Percentiles rank a stretch among this genome's conserved stretches.
Conservation (phyloP, 208 protist species). For the Trypanosoma mega region DNA sequence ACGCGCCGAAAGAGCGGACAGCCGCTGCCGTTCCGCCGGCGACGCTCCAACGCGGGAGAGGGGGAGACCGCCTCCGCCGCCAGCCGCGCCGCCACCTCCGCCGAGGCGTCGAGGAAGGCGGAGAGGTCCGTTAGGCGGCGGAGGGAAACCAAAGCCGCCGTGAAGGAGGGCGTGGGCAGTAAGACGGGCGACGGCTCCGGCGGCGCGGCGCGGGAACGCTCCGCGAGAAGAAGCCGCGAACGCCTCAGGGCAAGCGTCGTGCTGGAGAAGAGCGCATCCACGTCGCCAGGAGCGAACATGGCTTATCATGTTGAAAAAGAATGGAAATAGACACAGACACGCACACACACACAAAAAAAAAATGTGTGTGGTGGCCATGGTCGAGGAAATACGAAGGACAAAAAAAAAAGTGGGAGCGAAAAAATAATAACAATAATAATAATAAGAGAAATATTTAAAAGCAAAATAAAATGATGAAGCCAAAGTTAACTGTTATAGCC, state of each 20-base stretch:
- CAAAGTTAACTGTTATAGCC: too few relatives aligned
- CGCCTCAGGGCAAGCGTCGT: constrained; percentile 39
- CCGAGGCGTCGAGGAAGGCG: constrained; percentile 42
- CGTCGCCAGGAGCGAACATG: constrained; percentile 52
- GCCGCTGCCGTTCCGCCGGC: constrained; percentile 24
- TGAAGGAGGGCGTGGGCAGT: constrained; percentile 16
- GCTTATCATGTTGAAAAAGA: background rate
- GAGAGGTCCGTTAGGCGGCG: constrained; percentile 33
- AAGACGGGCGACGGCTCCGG: constrained; percentile 3
- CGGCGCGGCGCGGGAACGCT: constrained; percentile 28
- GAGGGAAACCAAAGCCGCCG: constrained; percentile 17
- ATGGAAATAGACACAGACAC: too few relatives aligned
- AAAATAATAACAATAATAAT: too few relatives aligned
- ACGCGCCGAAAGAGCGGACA: constrained; percentile 55
- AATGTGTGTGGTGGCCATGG: constrained; percentile 1
- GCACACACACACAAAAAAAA: background rate
- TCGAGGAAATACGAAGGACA: constrained; percentile 11
- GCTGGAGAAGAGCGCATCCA: constrained; percentile 54
- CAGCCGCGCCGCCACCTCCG: constrained; percentile 34
- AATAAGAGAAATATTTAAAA: too few relatives aligned
- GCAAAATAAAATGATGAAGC: too few relatives aligned
- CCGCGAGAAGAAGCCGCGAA: constrained; percentile 49
- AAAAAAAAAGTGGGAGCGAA: too few relatives aligned
- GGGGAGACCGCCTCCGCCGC: constrained; percentile 26
- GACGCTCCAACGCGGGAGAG: constrained; percentile 37